phyloP scores from a whole-genome alignment of 2,329 filamentous ascomycete genomes.

The Metarhizium anisopliae region DNA sequence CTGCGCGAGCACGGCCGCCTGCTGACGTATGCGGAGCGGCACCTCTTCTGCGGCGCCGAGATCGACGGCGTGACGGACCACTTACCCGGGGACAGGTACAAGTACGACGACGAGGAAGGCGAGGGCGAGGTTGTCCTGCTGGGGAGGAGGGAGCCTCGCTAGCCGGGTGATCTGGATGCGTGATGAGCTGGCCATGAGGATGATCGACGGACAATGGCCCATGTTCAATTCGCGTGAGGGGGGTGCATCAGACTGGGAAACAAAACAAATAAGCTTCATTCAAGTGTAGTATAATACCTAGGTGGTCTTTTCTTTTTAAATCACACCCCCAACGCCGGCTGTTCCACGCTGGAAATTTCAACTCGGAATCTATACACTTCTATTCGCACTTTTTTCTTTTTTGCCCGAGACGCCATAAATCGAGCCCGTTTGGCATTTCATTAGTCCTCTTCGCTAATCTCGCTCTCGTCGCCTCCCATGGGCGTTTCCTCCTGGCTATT shows the following conservation, averaged over 20 bases:
- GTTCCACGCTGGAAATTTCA: neutral
- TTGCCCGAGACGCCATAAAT: neutral
- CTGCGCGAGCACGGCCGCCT: conserved; percentile 29
- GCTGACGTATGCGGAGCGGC: conserved; percentile 27
- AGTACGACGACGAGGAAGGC: conserved; percentile 7
- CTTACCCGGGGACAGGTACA: conserved; percentile 19
- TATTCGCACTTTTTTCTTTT: no score
- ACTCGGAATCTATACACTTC: no score
- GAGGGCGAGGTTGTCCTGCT: conserved; percentile 14
- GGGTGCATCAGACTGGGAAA: no score
- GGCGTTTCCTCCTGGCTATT: conserved; percentile 41
- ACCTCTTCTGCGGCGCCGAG: conserved; percentile 35
- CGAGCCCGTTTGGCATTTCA: neutral
- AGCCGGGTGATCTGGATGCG: no score
- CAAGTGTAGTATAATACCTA: no score
- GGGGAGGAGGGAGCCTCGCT: neutral
- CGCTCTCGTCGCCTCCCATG: conserved; percentile 42
- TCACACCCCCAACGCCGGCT: neutral
- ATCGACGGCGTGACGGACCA: conserved; percentile 40
- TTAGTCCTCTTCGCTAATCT: conserved; percentile 59
- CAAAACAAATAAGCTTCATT: no score
- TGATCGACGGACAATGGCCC: neutral
- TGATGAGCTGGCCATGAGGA: no score
- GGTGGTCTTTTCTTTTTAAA: no score
- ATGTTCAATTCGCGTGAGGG: no score